phyloP scores from a whole-genome alignment of 1,284 basidiomycete species.

The Clitocybe nebularis region DNA sequence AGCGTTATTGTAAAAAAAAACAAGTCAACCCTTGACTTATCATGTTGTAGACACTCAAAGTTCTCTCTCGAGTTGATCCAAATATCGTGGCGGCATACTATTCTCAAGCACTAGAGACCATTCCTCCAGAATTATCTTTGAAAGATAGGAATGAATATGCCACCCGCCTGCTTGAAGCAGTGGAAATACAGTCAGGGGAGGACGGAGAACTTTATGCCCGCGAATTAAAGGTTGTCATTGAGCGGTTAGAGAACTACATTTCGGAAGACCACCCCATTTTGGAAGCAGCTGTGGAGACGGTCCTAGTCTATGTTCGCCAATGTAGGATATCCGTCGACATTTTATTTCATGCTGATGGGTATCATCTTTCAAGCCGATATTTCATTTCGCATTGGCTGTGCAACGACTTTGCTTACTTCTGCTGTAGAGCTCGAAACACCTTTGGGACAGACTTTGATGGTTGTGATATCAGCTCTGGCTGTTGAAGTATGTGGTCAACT shows the following conservation, averaged over 20 bases:
- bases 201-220: constrained; percentile 60
- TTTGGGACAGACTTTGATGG: constrained; percentile 55
- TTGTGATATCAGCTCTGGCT: constrained; percentile 60
- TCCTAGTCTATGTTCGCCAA: constrained; percentile 44
- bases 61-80: constrained; percentile 53
- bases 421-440: constrained; percentile 37
- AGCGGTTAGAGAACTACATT: constrained; percentile 33
- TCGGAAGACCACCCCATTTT: constrained; percentile 37
- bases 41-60: constrained; percentile 47
- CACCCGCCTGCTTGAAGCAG: constrained; percentile 53
- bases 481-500: constrained; percentile 55
- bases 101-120: constrained; percentile 37
- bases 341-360: constrained; percentile 9
- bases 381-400: constrained; percentile 44
- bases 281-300: constrained; percentile 50
- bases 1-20: constrained; percentile 10
- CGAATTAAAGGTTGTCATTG: constrained; percentile 44
- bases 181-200: constrained; percentile 42
- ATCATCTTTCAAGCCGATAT: constrained; percentile 30
- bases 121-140: constrained; percentile 29
- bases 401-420: constrained; percentile 46
- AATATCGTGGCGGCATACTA: constrained; percentile 56
- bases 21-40: constrained; percentile 8
- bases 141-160: constrained; percentile 35
- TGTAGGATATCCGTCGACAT: constrained; percentile 33